Percentiles rank a stretch among this genome's conserved stretches.
Conservation (phyloP, 345 rosid species). For the Salix brachista region DNA sequence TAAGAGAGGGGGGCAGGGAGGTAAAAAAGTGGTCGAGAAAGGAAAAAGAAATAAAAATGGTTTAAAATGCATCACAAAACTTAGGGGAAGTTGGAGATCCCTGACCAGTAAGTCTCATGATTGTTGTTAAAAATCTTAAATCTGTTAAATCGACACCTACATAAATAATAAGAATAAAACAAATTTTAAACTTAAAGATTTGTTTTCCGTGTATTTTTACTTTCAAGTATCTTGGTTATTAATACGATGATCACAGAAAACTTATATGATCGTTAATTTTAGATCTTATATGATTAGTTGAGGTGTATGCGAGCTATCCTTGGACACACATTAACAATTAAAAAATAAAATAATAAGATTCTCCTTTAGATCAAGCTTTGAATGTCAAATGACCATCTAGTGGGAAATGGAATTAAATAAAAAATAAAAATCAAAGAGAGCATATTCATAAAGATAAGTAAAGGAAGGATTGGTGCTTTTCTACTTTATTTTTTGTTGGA, state of each 20-base stretch:
- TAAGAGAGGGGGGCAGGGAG: not conserved
- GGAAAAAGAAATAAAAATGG: no score
- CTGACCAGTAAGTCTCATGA: no score
- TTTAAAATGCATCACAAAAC: no score
- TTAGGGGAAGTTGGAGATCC: no score
- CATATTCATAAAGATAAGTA: not conserved
- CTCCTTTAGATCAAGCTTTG: slow-evolving; percentile 19
- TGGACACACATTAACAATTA: not conserved
- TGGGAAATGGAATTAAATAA: slow-evolving; percentile 20
- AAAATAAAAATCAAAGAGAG: not conserved
- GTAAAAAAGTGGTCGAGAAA: no score
- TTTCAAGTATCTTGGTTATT: no score
- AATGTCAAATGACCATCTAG: slow-evolving; percentile 26
- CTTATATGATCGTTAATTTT: no score
- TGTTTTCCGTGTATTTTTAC: no score
- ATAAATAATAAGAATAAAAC: slow-evolving; percentile 22
- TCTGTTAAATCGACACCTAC: slow-evolving; percentile 7
- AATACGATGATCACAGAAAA: no score
- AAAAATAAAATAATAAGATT: slow-evolving; percentile 19
- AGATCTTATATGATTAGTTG: fast-evolving
- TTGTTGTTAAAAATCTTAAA: not conserved
- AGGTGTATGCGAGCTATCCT: no score
- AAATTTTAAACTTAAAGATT: no score
- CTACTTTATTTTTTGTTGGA: not conserved
- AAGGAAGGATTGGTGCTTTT: not conserved